Conservation (phyloP, 2,329 filamentous ascomycete genomes). For the Clonostachys chloroleuca region DNA sequence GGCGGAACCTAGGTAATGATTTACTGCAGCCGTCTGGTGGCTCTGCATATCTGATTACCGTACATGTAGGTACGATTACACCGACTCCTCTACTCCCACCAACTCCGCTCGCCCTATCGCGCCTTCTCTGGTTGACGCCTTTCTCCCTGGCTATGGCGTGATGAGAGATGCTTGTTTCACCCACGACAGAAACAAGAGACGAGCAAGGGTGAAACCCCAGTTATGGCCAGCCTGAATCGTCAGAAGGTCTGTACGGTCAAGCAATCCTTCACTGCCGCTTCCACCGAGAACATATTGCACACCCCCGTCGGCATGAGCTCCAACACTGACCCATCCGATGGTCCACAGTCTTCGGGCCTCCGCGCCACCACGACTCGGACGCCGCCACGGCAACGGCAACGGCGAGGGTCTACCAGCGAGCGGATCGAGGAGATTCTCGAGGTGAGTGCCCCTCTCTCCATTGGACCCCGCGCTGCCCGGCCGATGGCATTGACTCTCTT, state of each 20-base stretch:
- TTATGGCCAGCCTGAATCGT: not conserved
- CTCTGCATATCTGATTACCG: too few relatives aligned
- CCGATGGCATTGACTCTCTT: not conserved
- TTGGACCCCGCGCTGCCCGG: not conserved
- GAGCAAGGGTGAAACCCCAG: not conserved
- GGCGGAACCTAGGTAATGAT: too few relatives aligned
- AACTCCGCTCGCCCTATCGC: too few relatives aligned
- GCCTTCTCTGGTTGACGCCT: not conserved
- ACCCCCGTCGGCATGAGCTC: not conserved
- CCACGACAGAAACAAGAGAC: too few relatives aligned
- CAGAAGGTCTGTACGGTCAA: not conserved
- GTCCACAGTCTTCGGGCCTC: not conserved
- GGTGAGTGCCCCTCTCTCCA: conserved; percentile 22
- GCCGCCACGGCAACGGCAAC: conserved; percentile 10
- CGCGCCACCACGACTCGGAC: not conserved
- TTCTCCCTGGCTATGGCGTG: not conserved
- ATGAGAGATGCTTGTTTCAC: not conserved
- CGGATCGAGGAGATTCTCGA: conserved; percentile 41
- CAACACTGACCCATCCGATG: not conserved
- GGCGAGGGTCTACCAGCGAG: conserved; percentile 23
- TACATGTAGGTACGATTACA: too few relatives aligned
- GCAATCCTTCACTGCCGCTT: not conserved
- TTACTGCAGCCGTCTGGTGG: too few relatives aligned
- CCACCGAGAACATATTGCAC: not conserved
- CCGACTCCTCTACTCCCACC: too few relatives aligned